Evolutionary conservation across 2,329 filamentous ascomycete genomes (phyloP), one percentile per base, ranked within the genome.

Genomic region (Aspergillus piperis): DNA sequence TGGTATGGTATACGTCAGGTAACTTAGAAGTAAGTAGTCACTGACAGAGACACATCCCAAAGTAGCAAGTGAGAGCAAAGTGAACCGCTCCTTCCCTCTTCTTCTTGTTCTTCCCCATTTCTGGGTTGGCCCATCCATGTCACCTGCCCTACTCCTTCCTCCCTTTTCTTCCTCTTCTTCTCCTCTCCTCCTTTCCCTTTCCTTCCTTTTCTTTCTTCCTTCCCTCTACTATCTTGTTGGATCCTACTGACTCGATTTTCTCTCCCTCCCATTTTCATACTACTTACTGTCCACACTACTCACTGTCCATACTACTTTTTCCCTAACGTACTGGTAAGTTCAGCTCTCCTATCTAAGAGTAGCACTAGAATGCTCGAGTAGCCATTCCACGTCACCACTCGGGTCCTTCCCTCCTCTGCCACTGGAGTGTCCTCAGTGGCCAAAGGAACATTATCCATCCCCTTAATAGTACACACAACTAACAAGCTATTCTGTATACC

Each of bases 101-200:
- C 41, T 44, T 44, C 41, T 13, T 36, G 27, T 44, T 30, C 47
- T 50, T 50, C 44, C 11, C 8, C 47, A 50, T 11, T 50, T 50
- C 47, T 51, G 42, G 52, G 60, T 47, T 61, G 62, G 63, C 50
- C 66, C 59, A 61, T 57, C 60, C 57, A 61, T 65, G 70, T 75
- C 73, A 74, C 71, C 71, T 74, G 71, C 70, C 66, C 58, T 39
- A 36, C 17, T 27, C 39, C 48, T 54, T 48, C 36, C 49, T 51
- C 52, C 44, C 30, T 57, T 57, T 58, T 55, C 55, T 59, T 58
- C 47, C 25, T 60, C 51, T 23, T 38, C 53, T 8, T 57, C 54
- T 54, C 58, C 58, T 41, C 51, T 25, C 23, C 19, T 51, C 36
- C 42, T 47, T 19, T 47, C 32, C 44, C 52, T 19, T 42, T 23